phyloP scores from a whole-genome alignment of 1,284 basidiomycete species.

The Coniophora puteana region DNA sequence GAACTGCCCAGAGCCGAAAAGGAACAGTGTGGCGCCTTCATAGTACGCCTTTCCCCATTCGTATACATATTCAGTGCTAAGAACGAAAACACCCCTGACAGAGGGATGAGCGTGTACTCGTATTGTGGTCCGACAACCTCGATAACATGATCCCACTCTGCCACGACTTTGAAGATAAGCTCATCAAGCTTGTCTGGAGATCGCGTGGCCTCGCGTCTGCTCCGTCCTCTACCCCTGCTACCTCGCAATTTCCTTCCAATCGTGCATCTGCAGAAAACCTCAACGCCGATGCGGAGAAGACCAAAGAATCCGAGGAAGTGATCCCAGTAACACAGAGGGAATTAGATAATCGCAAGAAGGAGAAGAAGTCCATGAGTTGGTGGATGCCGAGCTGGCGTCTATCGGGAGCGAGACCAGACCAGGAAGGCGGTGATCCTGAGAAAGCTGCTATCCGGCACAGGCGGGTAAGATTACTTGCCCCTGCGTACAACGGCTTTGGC shows the following conservation, averaged over 20 bases:
- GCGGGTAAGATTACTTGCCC: constrained; percentile 65
- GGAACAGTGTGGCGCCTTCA: constrained; percentile 81
- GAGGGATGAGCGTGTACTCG: constrained; percentile 71
- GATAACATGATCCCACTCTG: constrained; percentile 64
- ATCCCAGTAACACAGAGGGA: constrained; percentile 28
- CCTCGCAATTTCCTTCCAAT: constrained; percentile 30
- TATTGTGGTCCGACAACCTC: constrained; percentile 76
- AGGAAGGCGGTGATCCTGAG: constrained; percentile 41
- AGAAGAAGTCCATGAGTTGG: constrained; percentile 19
- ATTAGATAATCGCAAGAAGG: constrained; percentile 12
- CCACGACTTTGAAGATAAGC: constrained; percentile 67
- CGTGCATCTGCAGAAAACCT: constrained; percentile 50
- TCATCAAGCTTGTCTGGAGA: constrained; percentile 81
- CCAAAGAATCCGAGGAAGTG: constrained; percentile 19
- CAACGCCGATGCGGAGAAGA: constrained; percentile 47
- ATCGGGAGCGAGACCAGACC: constrained; percentile 13
- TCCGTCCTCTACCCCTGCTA: constrained; percentile 20
- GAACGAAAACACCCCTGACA: constrained; percentile 20
- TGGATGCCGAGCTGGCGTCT: constrained; percentile 32
- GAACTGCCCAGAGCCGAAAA: constrained; percentile 70
- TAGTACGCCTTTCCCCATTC: constrained; percentile 40
- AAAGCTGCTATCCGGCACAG: constrained; percentile 36
- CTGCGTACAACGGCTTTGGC: constrained; percentile 74
- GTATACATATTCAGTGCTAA: neutral
- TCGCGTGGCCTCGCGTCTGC: constrained; percentile 34